Evolutionary conservation across 2,329 filamentous ascomycete genomes (phyloP).

Genomic region (Chrysoporthe deuterocubensis): DNA sequence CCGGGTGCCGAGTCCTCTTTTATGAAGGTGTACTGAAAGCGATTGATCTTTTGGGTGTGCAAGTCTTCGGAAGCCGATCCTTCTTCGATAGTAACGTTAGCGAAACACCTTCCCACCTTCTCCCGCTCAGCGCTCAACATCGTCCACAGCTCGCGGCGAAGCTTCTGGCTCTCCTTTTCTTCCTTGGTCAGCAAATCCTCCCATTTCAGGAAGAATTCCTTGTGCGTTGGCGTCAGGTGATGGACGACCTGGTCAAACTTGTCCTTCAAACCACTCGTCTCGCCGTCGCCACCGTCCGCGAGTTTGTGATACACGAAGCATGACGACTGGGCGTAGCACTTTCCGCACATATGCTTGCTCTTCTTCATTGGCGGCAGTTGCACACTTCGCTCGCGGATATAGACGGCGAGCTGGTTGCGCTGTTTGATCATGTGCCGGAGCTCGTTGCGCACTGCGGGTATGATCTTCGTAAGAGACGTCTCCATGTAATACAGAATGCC

Average conservation of each 20-base stretch:
- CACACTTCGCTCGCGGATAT: constrained; percentile 77
- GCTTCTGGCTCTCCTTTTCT: constrained; percentile 86
- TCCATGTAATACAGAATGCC: constrained; percentile 96
- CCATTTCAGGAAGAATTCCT: constrained; percentile 92
- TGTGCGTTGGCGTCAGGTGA: constrained; percentile 75
- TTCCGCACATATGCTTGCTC: constrained; percentile 78
- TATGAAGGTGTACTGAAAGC: constrained; percentile 83
- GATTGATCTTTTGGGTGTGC: constrained; percentile 82
- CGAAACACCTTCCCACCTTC: constrained; percentile 86
- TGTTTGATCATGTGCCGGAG: constrained; percentile 96
- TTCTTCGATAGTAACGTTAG: constrained; percentile 81
- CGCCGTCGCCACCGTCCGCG: constrained; percentile 79
- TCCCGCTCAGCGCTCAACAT: constrained; percentile 91
- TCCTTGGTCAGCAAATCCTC: constrained; percentile 91
- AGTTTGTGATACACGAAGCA: constrained; percentile 96
- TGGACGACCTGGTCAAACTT: constrained; percentile 82
- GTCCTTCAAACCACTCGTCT: constrained; percentile 78
- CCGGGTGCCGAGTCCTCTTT: constrained; percentile 65
- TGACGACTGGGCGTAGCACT: constrained; percentile 86
- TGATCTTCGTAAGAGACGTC: constrained; percentile 80
- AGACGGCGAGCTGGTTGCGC: constrained; percentile 85
- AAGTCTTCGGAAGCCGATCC: constrained; percentile 73
- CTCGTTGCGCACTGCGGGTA: constrained; percentile 84
- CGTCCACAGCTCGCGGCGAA: constrained; percentile 91
- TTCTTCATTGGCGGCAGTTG: constrained; percentile 86